phyloP scores from a whole-genome alignment of 2,329 filamentous ascomycete genomes.

The Cryphonectria carpinicola region DNA sequence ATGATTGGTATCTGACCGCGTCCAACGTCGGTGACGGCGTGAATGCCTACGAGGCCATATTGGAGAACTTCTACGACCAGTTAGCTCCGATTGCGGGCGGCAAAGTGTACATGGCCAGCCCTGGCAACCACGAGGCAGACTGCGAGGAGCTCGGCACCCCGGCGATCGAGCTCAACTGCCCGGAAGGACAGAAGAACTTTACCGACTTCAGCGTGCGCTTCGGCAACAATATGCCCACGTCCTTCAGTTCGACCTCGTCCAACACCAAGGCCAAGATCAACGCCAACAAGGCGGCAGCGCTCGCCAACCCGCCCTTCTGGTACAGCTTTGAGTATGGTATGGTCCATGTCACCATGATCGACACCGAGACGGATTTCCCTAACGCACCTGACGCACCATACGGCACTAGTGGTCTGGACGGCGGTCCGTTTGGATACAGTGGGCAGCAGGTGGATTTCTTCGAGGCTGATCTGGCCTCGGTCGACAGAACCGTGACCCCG shows the following conservation, averaged over 20 bases:
- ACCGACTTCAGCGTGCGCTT: slow-evolving; percentile 63
- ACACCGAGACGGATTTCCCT: slow-evolving; percentile 62
- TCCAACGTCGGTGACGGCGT: slow-evolving; percentile 52
- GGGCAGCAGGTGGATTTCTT: slow-evolving; percentile 59
- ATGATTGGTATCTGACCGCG: slow-evolving; percentile 56
- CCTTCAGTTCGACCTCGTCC: slow-evolving; percentile 53
- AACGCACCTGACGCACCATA: slow-evolving; percentile 49
- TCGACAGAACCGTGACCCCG: slow-evolving; percentile 59
- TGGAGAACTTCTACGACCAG: slow-evolving; percentile 61
- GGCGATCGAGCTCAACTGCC: slow-evolving; percentile 41
- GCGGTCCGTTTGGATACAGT: slow-evolving; percentile 53
- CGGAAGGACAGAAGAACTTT: slow-evolving; percentile 61
- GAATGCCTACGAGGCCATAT: slow-evolving; percentile 59
- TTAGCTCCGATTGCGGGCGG: slow-evolving; percentile 56
- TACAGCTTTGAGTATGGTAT: slow-evolving; percentile 65
- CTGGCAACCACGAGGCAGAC: slow-evolving; percentile 63
- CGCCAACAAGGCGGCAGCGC: slow-evolving; percentile 48
- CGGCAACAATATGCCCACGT: slow-evolving; percentile 53
- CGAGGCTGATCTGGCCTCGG: slow-evolving; percentile 57
- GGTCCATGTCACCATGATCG: slow-evolving; percentile 57
- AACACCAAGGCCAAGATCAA: slow-evolving; percentile 45
- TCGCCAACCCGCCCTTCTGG: slow-evolving; percentile 60
- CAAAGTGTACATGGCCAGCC: slow-evolving; percentile 60
- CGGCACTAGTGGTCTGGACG: slow-evolving; percentile 47
- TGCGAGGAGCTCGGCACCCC: slow-evolving; percentile 47